Base-by-base conservation (phyloP, 2,329 filamentous ascomycete genomes). In the Aureobasidium sp. region DNA sequence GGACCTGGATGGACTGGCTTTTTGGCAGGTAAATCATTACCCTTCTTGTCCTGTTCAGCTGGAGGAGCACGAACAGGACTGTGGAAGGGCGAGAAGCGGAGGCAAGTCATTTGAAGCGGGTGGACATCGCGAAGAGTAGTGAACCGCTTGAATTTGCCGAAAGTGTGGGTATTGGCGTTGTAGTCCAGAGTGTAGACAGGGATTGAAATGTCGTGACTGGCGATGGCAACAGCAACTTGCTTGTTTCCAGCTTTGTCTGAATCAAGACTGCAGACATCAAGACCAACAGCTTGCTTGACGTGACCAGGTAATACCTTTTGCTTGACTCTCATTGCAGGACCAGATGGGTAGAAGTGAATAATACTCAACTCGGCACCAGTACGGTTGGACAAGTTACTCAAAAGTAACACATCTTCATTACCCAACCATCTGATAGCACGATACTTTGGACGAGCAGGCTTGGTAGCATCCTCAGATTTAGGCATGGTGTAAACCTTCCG, bases 191-290 rank as follows among this genome's bases (percentile, higher is more conserved):
- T 95, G 77, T 91, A 92, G 33, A 97, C 81, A 7, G 88, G 88
- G 69, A 97, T 90, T 15, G 93, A 94, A 67, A 90, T 89, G 76
- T 97, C 93, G 71, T 92, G 91, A 11, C 91, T 91, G 3, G 93
- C 92, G 18, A 97, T 89, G 9, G 94, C 95, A 70, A 97, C 85
- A 54, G 92, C 87, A 69, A 94, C 92, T 78, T 98, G 94, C 54
- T 90, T 88, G 67, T 92, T 89, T 61, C 87, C 88, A 60, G 88
- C 81, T 1, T 85, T 79, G 23, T 86, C 82, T 0, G 85, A 79
- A 15, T 87, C 81, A 7, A 98, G 85, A 66, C 91, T 88, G 67
- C 89, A 89, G 58, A 95, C 89, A 59, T 96, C 93, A 59, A 98
- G 84, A 13, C 92, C 91, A 0, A 93, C 92, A 5, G 93, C 92